Percentiles rank a stretch among this genome's conserved stretches.
Conservation (phyloP, 805 yeast species). For the Monosporozyma siamensis region DNA sequence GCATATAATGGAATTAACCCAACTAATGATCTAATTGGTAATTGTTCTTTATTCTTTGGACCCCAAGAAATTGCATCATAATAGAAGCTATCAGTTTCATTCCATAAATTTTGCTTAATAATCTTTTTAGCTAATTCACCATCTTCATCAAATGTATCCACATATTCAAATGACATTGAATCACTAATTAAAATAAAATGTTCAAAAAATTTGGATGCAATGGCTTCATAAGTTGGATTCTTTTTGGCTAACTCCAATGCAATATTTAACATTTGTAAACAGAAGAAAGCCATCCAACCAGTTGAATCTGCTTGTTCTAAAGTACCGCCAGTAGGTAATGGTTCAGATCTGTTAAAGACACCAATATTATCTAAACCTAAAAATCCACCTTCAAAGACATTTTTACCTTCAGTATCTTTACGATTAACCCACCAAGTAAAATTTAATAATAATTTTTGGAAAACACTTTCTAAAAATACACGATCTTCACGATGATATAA, state of each 20-base stretch:
- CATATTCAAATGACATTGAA: conserved; percentile 69
- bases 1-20: conserved; percentile 91
- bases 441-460: conserved; percentile 79
- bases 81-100: conserved; percentile 78
- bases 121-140: conserved; percentile 34
- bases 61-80: conserved; percentile 89
- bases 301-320: conserved; percentile 93
- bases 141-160: conserved; percentile 25
- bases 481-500: conserved; percentile 75
- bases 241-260: conserved; percentile 83
- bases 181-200: conserved; percentile 87
- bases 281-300: conserved; percentile 96
- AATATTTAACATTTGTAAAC: conserved; percentile 83
- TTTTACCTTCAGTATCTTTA: conserved; percentile 78
- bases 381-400: conserved; percentile 91
- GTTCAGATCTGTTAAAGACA: conserved; percentile 85
- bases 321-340: conserved; percentile 84
- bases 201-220: conserved; percentile 90
- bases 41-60: conserved; percentile 49
- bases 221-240: conserved; percentile 80
- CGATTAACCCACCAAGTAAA: conserved; percentile 98
- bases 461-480: conserved; percentile 77
- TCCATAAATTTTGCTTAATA: conserved; percentile 68
- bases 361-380: conserved; percentile 90
- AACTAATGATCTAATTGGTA: conserved; percentile 82